Evolutionary conservation across 1,139 yeast genomes (phyloP).

Genomic region (Kodamaea fungicola): DNA sequence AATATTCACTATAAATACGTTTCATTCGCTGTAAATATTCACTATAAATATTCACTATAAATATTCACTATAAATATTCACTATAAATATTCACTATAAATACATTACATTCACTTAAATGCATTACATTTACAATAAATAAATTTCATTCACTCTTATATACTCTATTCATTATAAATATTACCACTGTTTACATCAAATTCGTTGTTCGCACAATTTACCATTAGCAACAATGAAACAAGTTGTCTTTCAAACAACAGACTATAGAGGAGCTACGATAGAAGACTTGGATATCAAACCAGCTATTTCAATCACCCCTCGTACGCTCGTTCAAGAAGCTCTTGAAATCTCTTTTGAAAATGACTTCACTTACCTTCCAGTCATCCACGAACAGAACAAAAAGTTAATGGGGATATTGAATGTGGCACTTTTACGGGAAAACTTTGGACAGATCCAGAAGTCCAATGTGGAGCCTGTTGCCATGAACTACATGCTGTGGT

Average conservation of each 20-base stretch:
- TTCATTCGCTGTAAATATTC: no score
- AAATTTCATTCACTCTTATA: no score
- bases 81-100: no score
- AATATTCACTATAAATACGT: no score
- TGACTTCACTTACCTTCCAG: slow-evolving; percentile 57
- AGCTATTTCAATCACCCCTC: slow-evolving; percentile 54
- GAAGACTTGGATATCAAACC: slow-evolving; percentile 64
- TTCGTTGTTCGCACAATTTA: neutral
- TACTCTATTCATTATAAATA: neutral
- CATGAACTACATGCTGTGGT: slow-evolving; percentile 43
- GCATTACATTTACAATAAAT: no score
- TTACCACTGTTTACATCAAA: neutral
- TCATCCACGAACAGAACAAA: slow-evolving; percentile 48
- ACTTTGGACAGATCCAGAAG: slow-evolving; percentile 20
- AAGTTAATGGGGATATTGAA: slow-evolving; percentile 55
- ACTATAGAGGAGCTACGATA: slow-evolving; percentile 53
- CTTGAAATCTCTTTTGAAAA: slow-evolving; percentile 51
- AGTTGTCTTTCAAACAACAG: slow-evolving; percentile 29
- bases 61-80: no score
- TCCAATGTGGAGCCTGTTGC: slow-evolving; percentile 29
- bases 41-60: no score
- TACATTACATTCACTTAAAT: no score
- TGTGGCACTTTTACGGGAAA: slow-evolving; percentile 40
- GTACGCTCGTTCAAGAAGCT: slow-evolving; percentile 48
- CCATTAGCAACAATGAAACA: slow-evolving; percentile 4